Evolutionary conservation across 129 eudicot species (phyloP).

Genomic region (Cynara cardunculus): DNA sequence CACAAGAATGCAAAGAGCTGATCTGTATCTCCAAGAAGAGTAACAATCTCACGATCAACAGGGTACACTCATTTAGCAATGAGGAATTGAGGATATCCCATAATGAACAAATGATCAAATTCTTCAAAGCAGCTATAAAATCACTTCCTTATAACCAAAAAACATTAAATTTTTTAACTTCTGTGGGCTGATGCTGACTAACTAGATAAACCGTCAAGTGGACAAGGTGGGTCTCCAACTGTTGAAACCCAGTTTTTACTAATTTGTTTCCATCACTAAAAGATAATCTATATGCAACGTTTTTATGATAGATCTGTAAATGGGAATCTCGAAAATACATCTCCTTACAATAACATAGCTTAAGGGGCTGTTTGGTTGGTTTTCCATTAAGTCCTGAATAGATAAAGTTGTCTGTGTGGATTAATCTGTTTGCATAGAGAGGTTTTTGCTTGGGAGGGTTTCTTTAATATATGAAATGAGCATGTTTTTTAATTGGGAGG

Average conservation of each 20-base stretch:
- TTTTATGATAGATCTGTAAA: neutral
- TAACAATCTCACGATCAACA: neutral
- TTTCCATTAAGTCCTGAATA: too few relatives aligned
- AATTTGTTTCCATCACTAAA: slow-evolving; percentile 4
- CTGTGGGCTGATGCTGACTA: neutral
- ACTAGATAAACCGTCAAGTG: slow-evolving; percentile 10
- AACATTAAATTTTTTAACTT: neutral
- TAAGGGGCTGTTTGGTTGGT: too few relatives aligned
- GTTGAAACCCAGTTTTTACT: neutral
- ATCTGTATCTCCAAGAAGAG: neutral
- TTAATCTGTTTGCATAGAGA: too few relatives aligned
- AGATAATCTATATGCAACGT: neutral
- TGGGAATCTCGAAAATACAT: neutral
- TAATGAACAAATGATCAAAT: neutral
- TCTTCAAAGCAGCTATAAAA: neutral
- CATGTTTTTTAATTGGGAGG: too few relatives aligned
- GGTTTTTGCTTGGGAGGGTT: too few relatives aligned
- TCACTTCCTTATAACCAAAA: neutral
- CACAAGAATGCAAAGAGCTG: neutral
- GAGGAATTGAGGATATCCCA: neutral
- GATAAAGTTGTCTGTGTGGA: too few relatives aligned
- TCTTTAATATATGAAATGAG: too few relatives aligned
- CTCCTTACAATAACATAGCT: neutral
- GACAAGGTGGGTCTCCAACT: slow-evolving; percentile 26
- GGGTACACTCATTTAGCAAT: neutral